Conservation (phyloP, 2,329 filamentous ascomycete species). For the Zymoseptoria pseudotritici region DNA sequence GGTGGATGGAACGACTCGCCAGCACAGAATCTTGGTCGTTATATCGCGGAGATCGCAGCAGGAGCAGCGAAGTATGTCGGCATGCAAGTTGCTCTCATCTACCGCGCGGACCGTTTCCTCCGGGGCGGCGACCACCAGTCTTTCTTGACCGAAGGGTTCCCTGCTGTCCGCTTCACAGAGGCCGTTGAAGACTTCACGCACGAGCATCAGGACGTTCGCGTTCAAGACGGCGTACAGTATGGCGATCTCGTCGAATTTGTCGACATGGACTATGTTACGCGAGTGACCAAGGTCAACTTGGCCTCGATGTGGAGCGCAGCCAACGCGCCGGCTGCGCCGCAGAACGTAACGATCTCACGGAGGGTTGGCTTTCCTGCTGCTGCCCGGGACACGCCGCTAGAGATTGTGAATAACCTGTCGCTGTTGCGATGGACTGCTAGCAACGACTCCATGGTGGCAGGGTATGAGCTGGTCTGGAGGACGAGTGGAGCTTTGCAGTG, state of each 20-base stretch:
- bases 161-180: constrained; percentile 51
- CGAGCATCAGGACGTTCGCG: constrained; percentile 50
- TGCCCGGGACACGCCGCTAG: constrained; percentile 16
- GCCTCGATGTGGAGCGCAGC: constrained; percentile 49
- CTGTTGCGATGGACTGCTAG: constrained; percentile 42
- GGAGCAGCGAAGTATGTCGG: constrained; percentile 44
- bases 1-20: constrained; percentile 51
- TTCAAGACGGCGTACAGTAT: constrained; percentile 45
- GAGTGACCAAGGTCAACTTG: constrained; percentile 49
- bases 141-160: constrained; percentile 50
- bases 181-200: constrained; percentile 51
- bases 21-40: constrained; percentile 48
- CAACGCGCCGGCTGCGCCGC: constrained; percentile 43
- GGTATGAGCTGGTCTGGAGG: constrained; percentile 53
- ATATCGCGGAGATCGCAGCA: constrained; percentile 48
- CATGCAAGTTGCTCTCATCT: constrained; percentile 51
- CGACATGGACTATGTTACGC: constrained; percentile 49
- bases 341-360: constrained; percentile 40
- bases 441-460: constrained; percentile 34
- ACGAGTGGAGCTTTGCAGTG: constrained; percentile 42
- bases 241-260: constrained; percentile 51
- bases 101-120: constrained; percentile 50
- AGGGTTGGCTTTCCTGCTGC: constrained; percentile 22
- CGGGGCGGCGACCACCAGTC: constrained; percentile 51
- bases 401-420: constrained; percentile 38